Evolutionary conservation across 1,284 basidiomycete species (phyloP).

Genomic region (Sutorius eximius): DNA sequence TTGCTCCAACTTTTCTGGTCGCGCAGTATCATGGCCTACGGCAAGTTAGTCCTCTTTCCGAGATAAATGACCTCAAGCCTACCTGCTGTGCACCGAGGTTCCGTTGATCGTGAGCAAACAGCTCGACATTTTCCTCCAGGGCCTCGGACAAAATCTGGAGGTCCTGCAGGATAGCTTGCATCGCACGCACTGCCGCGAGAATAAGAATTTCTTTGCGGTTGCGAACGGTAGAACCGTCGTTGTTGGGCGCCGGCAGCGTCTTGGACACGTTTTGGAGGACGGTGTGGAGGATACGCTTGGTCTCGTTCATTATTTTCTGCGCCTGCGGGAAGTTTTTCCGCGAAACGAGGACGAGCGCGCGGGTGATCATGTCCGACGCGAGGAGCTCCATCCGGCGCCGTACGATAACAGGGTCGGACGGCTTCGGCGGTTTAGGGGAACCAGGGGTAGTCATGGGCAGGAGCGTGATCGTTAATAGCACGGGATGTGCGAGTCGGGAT

Average conservation of each 20-base stretch:
- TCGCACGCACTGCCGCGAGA: conserved; percentile 68
- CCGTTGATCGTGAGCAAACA: conserved; percentile 86
- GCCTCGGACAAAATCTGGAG: conserved; percentile 83
- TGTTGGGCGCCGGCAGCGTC: conserved; percentile 56
- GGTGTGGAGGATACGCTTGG: conserved; percentile 82
- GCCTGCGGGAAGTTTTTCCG: conserved; percentile 86
- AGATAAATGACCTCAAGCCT: conserved; percentile 25
- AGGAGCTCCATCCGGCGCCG: conserved; percentile 92
- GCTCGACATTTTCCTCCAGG: conserved; percentile 83
- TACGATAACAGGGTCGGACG: conserved; percentile 83
- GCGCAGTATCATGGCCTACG: conserved; percentile 85
- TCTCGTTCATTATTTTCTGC: conserved; percentile 84
- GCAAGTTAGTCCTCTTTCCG: background rate
- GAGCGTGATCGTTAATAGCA: conserved; percentile 86
- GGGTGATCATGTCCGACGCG: conserved; percentile 92
- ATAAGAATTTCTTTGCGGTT: conserved; percentile 77
- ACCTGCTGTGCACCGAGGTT: conserved; percentile 95
- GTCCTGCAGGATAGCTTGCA: conserved; percentile 82
- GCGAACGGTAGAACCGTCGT: conserved; percentile 47
- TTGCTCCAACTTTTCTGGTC: conserved; percentile 93
- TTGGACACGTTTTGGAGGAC: conserved; percentile 80
- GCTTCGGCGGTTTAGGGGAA: conserved; percentile 47
- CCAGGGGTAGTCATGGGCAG: conserved; percentile 53
- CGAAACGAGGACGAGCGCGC: conserved; percentile 85
- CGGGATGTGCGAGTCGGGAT: conserved; percentile 82